A percentile compares a stretch with the other conserved stretches of the same genome.
phyloP scores from a whole-genome alignment of 768 basidiomycete species.

The Hortiboletus flavorubellus region DNA sequence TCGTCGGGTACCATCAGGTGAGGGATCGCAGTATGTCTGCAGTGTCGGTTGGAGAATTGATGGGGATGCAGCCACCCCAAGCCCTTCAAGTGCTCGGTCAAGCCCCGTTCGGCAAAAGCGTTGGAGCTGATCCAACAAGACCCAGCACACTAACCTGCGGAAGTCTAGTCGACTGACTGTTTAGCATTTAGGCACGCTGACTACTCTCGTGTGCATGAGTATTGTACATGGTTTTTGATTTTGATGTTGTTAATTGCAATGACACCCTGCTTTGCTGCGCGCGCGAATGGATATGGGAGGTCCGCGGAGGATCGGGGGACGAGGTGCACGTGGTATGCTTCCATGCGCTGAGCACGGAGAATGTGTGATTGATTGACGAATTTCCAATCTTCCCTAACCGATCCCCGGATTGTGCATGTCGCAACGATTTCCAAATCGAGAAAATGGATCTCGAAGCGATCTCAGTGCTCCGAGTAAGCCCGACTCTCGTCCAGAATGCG shows the following conservation, averaged over 20 bases:
- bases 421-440: not conserved
- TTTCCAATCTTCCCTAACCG: not conserved
- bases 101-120: slow-evolving; percentile 58
- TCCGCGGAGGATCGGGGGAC: slow-evolving; percentile 4
- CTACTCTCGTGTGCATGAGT: not conserved
- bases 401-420: not conserved
- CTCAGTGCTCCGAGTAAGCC: slow-evolving; percentile 6
- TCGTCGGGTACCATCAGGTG: slow-evolving; percentile 67
- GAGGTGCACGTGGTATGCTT: not conserved
- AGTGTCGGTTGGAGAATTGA: not conserved
- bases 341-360: slow-evolving; percentile 3
- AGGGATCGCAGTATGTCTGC: not conserved
- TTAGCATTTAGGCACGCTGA: not conserved
- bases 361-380: slow-evolving; percentile 2
- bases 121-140: slow-evolving; percentile 51
- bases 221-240: not conserved
- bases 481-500: slow-evolving; percentile 41
- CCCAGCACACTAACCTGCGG: slow-evolving; percentile 21
- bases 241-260: not conserved
- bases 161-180: not conserved
- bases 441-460: not conserved
- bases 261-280: not conserved
- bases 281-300: not conserved
- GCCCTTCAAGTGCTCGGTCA: slow-evolving; percentile 58
- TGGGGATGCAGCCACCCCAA: slow-evolving; percentile 46